Conservation (phyloP, 2,329 filamentous ascomycete genomes). For the Alternaria viburni region DNA sequence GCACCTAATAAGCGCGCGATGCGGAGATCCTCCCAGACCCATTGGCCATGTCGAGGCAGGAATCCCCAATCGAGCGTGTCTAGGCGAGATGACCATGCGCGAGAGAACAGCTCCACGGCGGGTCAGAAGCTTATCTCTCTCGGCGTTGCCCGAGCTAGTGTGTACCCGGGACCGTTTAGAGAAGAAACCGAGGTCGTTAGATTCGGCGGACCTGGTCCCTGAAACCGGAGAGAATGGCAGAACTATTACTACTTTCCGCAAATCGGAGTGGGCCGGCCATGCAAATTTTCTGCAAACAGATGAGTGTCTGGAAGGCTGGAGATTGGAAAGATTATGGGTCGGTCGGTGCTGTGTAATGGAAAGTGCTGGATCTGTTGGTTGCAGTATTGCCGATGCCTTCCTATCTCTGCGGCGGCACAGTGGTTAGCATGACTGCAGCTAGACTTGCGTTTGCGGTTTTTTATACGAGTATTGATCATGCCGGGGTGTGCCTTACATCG, state of each 20-base stretch:
- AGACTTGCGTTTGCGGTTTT: not conserved
- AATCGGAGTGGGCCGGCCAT: conserved; percentile 12
- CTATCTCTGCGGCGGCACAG: not conserved
- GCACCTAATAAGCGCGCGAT: not conserved
- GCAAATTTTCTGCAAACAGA: conserved; percentile 19
- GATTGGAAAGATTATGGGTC: not conserved
- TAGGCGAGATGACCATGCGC: conserved; percentile 11
- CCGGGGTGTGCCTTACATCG: not conserved
- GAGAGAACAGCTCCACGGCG: conserved; percentile 14
- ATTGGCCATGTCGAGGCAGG: conserved; percentile 8
- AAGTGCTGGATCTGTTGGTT: not conserved
- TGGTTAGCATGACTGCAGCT: not conserved
- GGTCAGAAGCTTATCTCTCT: conserved; percentile 16
- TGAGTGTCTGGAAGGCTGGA: conserved; percentile 3
- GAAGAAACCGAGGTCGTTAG: conserved; percentile 6
- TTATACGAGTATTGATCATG: not conserved
- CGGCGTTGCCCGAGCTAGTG: conserved; percentile 1
- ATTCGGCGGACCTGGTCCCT: conserved; percentile 8
- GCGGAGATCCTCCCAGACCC: not conserved
- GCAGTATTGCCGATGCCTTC: not conserved
- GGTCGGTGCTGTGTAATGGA: not conserved
- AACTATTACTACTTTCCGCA: not conserved
- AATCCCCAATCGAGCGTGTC: conserved; percentile 3
- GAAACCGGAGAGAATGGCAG: not conserved
- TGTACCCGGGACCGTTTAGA: not conserved